Percentiles rank a stretch among this genome's conserved stretches.
Evolutionary conservation across 306 rosid species (phyloP).

Genomic region (Geum urbanum): DNA sequence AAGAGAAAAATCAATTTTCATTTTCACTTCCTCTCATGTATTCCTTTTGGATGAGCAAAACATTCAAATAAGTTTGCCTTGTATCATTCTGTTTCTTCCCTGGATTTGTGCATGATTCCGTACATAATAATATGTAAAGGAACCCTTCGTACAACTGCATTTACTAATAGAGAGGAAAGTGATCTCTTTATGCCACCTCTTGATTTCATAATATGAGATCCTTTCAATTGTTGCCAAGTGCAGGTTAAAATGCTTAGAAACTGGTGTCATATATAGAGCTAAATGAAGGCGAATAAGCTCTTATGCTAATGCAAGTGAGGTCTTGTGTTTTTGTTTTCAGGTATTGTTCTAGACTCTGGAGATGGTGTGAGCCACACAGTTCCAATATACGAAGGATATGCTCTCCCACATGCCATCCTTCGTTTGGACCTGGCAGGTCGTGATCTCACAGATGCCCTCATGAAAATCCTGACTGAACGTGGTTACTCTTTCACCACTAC

Average conservation of each 20-base stretch:
- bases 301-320: constrained; percentile 5
- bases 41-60: background rate
- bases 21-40: background rate
- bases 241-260: background rate
- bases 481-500: constrained; percentile 95
- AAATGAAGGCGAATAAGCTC: background rate
- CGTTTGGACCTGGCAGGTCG: constrained; percentile 98
- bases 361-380: constrained; percentile 99
- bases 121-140: background rate
- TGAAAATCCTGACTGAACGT: constrained; percentile 98
- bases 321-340: constrained; percentile 30
- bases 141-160: background rate
- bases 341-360: constrained; percentile 92
- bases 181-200: background rate
- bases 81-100: background rate
- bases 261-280: background rate
- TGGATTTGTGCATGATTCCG: background rate
- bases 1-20: background rate
- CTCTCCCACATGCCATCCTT: constrained; percentile 97
- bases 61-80: background rate
- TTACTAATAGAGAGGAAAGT: background rate
- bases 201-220: background rate
- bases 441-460: constrained; percentile 89
- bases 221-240: background rate
- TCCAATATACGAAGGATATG: constrained; percentile 94